Conservation (phyloP, 2,329 filamentous ascomycete genomes). For the Cladosporium sphaerospermum region DNA sequence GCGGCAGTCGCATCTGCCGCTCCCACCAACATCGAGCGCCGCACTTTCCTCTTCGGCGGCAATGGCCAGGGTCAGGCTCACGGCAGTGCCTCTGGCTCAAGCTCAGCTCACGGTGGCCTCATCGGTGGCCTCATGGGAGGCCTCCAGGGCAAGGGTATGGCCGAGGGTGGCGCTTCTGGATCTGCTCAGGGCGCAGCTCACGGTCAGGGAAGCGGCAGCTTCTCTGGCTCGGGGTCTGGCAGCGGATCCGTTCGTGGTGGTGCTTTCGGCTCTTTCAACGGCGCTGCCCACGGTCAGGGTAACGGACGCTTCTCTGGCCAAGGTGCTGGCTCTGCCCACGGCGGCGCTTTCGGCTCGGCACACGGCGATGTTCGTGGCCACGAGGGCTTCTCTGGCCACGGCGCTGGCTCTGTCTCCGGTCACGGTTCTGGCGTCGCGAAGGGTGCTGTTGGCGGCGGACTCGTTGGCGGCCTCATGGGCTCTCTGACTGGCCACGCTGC, state of each 20-base stretch:
- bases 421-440: neutral
- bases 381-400: neutral
- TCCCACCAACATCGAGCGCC: slow-evolving; percentile 3
- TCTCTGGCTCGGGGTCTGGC: neutral
- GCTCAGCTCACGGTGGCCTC: neutral
- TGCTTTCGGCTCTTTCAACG: neutral
- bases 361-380: neutral
- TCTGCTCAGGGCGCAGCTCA: neutral
- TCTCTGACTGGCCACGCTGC: neutral
- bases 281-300: neutral
- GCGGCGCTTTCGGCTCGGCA: neutral
- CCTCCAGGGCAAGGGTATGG: neutral
- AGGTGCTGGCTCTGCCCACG: neutral
- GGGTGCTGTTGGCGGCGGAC: slow-evolving; percentile 2
- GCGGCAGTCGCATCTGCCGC: slow-evolving; percentile 3
- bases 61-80: neutral
- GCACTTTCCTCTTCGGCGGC: slow-evolving; percentile 6
- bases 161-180: neutral
- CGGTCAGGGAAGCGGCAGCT: neutral
- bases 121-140: neutral
- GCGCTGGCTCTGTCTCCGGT: neutral
- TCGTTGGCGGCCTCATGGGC: neutral
- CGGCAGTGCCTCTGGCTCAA: neutral
- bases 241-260: too few species aligned
- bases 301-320: too few species aligned